A percentile compares a stretch with the other conserved stretches of the same genome.
Conservation (phyloP, 176 grass and related monocot species). For the Puccinellia tenuiflora region DNA sequence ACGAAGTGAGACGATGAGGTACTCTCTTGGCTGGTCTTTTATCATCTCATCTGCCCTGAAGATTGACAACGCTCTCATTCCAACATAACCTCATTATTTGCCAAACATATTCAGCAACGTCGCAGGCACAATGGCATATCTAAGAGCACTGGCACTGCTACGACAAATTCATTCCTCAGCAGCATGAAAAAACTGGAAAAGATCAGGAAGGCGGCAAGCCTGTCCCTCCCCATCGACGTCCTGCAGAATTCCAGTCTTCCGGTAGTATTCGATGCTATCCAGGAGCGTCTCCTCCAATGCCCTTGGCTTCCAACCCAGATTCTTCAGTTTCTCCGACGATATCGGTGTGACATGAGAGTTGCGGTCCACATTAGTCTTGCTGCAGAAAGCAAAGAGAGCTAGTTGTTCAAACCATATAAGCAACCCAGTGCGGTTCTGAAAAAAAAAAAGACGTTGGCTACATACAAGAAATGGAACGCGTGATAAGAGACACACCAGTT, state of each 20-base stretch:
- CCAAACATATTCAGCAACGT: not conserved
- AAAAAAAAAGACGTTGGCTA: not conserved
- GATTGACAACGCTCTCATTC: not conserved
- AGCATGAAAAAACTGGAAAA: not conserved
- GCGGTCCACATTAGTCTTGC: conserved; percentile 6
- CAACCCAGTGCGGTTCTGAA: not conserved
- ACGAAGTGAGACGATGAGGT: not conserved
- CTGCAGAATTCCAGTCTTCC: conserved; percentile 30
- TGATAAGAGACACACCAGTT: conserved; percentile 14
- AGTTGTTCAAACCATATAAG: not conserved
- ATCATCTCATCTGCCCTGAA: not conserved
- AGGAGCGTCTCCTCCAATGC: conserved; percentile 36
- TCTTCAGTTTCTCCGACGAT: conserved; percentile 30
- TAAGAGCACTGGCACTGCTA: not conserved
- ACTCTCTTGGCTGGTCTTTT: not conserved
- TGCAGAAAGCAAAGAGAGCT: not conserved
- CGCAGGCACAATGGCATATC: not conserved
- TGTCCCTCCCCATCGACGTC: not conserved
- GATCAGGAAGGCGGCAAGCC: conserved; percentile 1
- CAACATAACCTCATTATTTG: not conserved
- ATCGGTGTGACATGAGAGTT: not conserved
- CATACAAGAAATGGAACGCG: not conserved
- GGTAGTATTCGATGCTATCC: conserved; percentile 33
- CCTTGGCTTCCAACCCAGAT: conserved; percentile 41
- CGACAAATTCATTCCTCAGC: not conserved